Evolutionary conservation across 371 early-diverging fungal genomes (phyloP), one percentile per base, ranked within the genome.

Genomic region (Mucor irregularis): DNA sequence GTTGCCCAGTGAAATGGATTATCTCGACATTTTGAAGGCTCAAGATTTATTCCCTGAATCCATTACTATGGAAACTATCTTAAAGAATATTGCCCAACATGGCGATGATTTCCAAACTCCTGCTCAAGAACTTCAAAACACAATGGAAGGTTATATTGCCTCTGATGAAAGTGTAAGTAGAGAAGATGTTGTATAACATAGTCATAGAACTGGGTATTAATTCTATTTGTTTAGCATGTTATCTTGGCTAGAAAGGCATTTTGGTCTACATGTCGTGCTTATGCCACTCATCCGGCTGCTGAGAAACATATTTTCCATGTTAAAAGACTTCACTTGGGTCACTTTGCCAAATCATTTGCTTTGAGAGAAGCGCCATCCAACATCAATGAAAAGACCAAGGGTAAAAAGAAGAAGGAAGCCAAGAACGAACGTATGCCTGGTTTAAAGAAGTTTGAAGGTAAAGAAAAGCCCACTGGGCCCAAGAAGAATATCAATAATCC

Each of bases 281-380:
- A 98, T 67, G 91, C 97, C 4, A 96, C 99, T 1, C 96, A 97
- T 73, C 71, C 80, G 7, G 69, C 89, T 10, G 59, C 88, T 0
- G 91, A 93, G 66, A 89, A 90, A 45, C 87, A 88, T 31, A 87
- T 95, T 30, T 97, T 98, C 84, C 95, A 97, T 65, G 79, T 97
- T 56, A 88, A 89, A 57, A 87, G 89, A 47, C 75, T 98, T 60
- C 99, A 98, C 69, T 80, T 96, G 37, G 99, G 99, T 14, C 99
- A 98, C 63, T 71, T 92, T 51, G 97, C 98, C 40, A 97, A 96
- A 70, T 81, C 91, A n/a, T 98, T 98, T 85, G 95, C 85, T 8
- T 72, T 98, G 52, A 82, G 92, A 39, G 95, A 94, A 61, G 86
- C 91, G 9, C 97, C 97, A 33, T 83, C 84, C 33, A 78, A 83